These are phyloP conservation scores for Lodderomyces margitis DNA, from an alignment of 1,139 yeast genomes.

Conservation along the genomic window DNA sequence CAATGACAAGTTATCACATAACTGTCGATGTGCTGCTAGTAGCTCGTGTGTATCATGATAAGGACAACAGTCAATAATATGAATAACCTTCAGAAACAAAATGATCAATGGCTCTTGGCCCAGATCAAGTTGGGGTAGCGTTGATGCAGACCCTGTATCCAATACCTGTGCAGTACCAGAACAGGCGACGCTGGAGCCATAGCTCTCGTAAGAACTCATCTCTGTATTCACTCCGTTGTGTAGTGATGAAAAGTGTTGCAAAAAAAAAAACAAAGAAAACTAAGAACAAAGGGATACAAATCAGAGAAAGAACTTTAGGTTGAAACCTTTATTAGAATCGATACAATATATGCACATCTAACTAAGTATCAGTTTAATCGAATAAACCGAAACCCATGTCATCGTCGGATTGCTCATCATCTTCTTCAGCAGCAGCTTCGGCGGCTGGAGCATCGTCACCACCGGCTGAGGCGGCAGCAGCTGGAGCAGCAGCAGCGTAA, in stretches of 20 bases:
- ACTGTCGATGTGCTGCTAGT: background rate
- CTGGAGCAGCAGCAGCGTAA: conserved; percentile 99
- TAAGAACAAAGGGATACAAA: background rate
- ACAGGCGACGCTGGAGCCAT: background rate
- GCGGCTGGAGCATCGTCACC: conserved; percentile 64
- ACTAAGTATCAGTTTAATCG: conserved; percentile 67
- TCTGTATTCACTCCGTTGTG: too few species aligned
- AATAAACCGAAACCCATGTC: conserved; percentile 99
- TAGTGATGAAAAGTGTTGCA: conserved; percentile 7
- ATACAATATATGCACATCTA: background rate
- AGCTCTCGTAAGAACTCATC: conserved; percentile 2
- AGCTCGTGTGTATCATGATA: conserved; percentile 2
- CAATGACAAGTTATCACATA: background rate
- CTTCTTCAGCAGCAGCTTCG: conserved; percentile 70
- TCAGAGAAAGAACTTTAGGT: background rate
- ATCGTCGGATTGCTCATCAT: conserved; percentile 65
- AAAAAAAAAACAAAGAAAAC: conserved; percentile 6
- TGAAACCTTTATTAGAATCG: background rate
- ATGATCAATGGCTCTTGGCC: conserved; percentile 6
- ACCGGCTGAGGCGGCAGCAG: conserved; percentile 86
- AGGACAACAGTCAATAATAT: conserved; percentile 10
- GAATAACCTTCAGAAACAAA: conserved; percentile 9
- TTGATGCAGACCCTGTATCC: background rate
- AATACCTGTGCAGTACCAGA: background rate
- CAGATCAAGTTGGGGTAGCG: background rate